Conservation (phyloP, 2,329 filamentous ascomycete species). For the Aspergillus niger region DNA sequence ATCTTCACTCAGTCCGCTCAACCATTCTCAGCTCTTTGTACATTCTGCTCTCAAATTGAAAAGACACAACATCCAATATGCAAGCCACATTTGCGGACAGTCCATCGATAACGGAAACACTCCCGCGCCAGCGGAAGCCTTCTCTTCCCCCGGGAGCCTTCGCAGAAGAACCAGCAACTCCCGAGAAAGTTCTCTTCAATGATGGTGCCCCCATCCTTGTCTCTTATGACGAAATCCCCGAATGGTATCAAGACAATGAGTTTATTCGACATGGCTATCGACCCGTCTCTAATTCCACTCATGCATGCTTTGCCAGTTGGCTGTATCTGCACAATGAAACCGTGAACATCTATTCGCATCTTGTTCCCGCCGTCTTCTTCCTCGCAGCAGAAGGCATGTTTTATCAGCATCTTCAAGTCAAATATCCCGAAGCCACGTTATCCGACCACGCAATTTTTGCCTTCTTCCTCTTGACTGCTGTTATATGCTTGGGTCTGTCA, state of each 20-base stretch:
- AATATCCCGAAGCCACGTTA: conserved; percentile 14
- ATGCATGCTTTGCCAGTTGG: conserved; percentile 21
- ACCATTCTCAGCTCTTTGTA: not conserved
- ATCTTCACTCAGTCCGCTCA: too few species aligned
- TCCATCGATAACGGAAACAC: not conserved
- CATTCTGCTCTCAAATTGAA: not conserved
- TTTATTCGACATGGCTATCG: conserved; percentile 33
- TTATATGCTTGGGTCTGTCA: conserved; percentile 1
- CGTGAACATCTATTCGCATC: conserved; percentile 28
- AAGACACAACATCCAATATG: not conserved
- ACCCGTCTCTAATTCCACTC: conserved; percentile 25
- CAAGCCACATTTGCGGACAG: not conserved
- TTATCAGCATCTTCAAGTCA: conserved; percentile 13
- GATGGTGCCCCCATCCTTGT: not conserved
- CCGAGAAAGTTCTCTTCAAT: not conserved
- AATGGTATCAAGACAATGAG: conserved; percentile 22
- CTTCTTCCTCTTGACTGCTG: conserved; percentile 20
- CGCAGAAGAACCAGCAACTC: not conserved
- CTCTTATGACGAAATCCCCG: conserved; percentile 11
- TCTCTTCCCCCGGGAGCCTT: not conserved
- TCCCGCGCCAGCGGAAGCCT: not conserved
- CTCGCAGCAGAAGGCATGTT: conserved; percentile 21
- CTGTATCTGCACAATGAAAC: conserved; percentile 25
- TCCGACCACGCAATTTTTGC: conserved; percentile 24
- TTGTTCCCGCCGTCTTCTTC: conserved; percentile 27